Percentiles rank a stretch among this genome's conserved stretches.
Evolutionary conservation across 306 rosid species (phyloP).

Genomic region (Trifolium pratense): DNA sequence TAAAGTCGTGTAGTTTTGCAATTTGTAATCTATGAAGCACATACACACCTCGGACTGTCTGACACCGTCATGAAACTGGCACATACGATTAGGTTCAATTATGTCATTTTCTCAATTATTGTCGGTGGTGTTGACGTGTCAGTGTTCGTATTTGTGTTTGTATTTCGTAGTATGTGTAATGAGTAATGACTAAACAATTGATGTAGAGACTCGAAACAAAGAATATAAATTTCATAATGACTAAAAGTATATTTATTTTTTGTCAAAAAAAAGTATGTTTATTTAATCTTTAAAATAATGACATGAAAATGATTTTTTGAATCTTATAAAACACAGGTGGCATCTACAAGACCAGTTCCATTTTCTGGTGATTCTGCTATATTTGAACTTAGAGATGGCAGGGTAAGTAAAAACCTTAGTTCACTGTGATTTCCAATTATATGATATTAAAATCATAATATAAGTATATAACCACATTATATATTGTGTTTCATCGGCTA

Average conservation of each 20-base stretch:
- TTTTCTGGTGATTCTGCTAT: slow-evolving; percentile 74
- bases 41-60: too few relatives aligned
- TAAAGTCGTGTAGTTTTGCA: not conserved
- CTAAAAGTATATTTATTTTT: not conserved
- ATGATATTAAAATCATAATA: not conserved
- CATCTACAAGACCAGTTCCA: slow-evolving; percentile 78
- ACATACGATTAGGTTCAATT: too few relatives aligned
- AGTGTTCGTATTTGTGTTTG: too few relatives aligned
- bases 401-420: slow-evolving; percentile 77
- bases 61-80: too few relatives aligned
- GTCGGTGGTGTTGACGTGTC: too few relatives aligned
- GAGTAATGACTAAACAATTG: not conserved
- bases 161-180: too few relatives aligned
- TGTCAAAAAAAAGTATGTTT: too few relatives aligned
- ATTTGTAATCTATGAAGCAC: not conserved
- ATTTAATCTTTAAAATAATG: not conserved
- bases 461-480: not conserved
- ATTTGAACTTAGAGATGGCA: slow-evolving; percentile 88
- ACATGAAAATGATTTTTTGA: slow-evolving; percentile 40
- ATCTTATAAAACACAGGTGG: slow-evolving; percentile 61
- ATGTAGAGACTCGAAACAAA: not conserved
- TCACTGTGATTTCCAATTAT: slow-evolving; percentile 29
- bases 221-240: not conserved
- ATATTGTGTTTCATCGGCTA: too few relatives aligned
- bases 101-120: too few relatives aligned